These are phyloP conservation scores for Solanum appendiculatum DNA, from an alignment of 257 asterid genomes.

Conservation along the genomic window DNA sequence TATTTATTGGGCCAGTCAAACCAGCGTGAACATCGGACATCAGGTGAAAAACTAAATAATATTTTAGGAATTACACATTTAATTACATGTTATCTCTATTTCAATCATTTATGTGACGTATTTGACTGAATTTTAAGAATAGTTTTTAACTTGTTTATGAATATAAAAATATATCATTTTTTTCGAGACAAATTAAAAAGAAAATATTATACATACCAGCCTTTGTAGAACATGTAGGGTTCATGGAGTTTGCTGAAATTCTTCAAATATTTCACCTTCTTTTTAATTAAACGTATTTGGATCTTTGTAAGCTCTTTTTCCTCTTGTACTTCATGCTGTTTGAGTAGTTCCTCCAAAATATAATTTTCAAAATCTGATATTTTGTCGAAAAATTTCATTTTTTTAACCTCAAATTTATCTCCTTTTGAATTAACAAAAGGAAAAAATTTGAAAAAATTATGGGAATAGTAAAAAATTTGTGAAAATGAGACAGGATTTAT, in stretches of 20 bases:
- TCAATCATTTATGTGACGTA: too few relatives aligned
- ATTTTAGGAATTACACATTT: neutral
- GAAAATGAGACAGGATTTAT: constrained; percentile 4
- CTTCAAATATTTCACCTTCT: neutral
- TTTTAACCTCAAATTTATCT: neutral
- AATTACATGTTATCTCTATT: neutral
- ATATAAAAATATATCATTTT: neutral
- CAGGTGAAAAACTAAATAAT: neutral
- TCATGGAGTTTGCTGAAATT: neutral
- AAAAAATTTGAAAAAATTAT: constrained; percentile 9
- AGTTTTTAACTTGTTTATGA: neutral
- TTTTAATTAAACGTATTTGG: neutral
- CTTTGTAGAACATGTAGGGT: neutral
- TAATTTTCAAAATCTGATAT: neutral
- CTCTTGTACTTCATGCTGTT: neutral
- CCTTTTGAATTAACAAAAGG: neutral
- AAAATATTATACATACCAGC: neutral
- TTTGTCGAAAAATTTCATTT: neutral
- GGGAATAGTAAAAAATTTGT: neutral
- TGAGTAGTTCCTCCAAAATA: neutral
- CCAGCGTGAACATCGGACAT: neutral
- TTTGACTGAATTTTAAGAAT: neutral
- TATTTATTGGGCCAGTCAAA: neutral
- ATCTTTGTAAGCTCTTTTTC: neutral
- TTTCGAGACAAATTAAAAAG: neutral